A percentile compares a stretch with the other conserved stretches of the same genome.
Evolutionary conservation across 306 rosid species (phyloP).

Genomic region (Lagenaria siceraria): DNA sequence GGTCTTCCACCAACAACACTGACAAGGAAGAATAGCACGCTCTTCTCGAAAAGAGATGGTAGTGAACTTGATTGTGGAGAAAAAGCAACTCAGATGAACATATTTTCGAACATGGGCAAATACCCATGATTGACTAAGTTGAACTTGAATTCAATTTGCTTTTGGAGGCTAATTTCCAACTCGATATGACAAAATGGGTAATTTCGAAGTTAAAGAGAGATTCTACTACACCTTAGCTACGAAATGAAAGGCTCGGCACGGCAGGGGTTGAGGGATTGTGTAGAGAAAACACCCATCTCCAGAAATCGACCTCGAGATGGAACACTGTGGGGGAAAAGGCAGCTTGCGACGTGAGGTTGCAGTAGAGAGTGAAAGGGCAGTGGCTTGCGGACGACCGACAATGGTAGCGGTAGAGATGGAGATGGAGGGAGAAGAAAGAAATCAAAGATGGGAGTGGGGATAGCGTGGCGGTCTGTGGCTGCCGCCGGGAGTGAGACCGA

Average conservation of each 20-base stretch:
- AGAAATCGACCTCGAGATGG: no score
- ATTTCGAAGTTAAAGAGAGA: not conserved
- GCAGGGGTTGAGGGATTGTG: no score
- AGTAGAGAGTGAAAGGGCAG: no score
- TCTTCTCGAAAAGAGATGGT: conserved; percentile 20
- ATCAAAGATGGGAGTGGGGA: no score
- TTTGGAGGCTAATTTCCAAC: not conserved
- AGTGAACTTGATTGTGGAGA: not conserved
- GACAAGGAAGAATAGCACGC: conserved; percentile 21
- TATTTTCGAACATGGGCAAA: conserved; percentile 21
- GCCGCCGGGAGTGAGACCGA: no score
- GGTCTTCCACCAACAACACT: conserved; percentile 27
- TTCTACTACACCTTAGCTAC: not conserved
- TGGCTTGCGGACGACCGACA: no score
- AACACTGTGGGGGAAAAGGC: no score
- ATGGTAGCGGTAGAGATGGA: no score
- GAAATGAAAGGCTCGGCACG: not conserved
- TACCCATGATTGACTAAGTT: conserved; percentile 24
- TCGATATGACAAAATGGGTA: not conserved
- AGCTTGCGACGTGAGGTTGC: no score
- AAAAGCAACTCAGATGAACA: not conserved
- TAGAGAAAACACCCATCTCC: no score
- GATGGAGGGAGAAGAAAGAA: no score
- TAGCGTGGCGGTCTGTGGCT: no score
- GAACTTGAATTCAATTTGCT: not conserved